Base-by-base conservation (phyloP, 2,329 filamentous ascomycete genomes). In the Botrytis sinoallii region DNA sequence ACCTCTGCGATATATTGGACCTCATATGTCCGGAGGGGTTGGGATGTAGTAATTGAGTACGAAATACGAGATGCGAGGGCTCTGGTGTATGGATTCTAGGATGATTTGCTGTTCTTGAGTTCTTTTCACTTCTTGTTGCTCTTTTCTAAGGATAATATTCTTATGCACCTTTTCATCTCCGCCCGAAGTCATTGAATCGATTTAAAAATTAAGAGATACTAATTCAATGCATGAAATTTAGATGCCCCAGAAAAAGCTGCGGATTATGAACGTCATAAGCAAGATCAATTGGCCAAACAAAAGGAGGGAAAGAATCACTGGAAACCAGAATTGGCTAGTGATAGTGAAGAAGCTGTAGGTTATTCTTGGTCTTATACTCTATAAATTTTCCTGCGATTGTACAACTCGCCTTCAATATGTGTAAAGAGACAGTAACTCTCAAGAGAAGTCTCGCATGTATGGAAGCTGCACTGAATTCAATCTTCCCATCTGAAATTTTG, bases 281-380 rank as follows among this genome's bases (percentile, higher is more conserved):
- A 87, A 72, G 88, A 91, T 79, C 85, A 85, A 38, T 83, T 91
- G 61, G 74, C 86, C 76, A 94, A 95, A 85, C 88, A 93, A 75
- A 89, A 91, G 82, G 83, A 87, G 57, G 93, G 92, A 75, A 87
- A 89, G 81, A 91, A 86, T 71, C 87, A 93, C 81, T 96, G 93
- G 93, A 92, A 92, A 84, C 86, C 91, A 35, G 90, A 92, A 81
- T 85, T 97, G 68, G 93, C 93, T 4, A 92, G 90, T 68, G 89
- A 93, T 83, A 93, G 91, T 82, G 93, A 97, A 85, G 92, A 93
- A 82, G 89, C 89, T 78, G 86, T 96, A 83, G 77, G 87, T 72
- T 59, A 83, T 73, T 59, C n/a, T 18, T 25, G 29, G 29, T 42
- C 38, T 32, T 20, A 9, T 48, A 65, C 42, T 25, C 25, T 55